Base-by-base conservation (phyloP, 2,329 filamentous ascomycete species). In the Xylariaceae sp. region DNA sequence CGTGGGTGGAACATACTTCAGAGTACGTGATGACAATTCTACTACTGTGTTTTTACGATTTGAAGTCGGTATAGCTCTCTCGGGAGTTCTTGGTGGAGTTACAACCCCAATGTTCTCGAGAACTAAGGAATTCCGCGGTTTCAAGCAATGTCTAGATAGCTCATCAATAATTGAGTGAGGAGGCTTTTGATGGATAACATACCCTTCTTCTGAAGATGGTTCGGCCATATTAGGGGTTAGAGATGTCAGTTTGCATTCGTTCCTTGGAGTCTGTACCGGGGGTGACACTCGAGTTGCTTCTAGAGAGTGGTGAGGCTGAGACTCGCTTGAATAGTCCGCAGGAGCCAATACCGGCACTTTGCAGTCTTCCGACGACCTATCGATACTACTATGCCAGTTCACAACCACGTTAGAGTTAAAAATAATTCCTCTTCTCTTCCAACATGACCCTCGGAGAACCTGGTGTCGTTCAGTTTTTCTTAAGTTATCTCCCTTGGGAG, bases 21-120 rank as follows among this genome's bases (percentile, higher is more conserved):
- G 5, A 37, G 32, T 37, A 40, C 40, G 37, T 32, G 54, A 20
- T 20, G 65, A 59, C 14, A 65, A 50, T 42, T 70, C 67, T 26
- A 71, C 55, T 9, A 70, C 50, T 4, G 67, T 67, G 32, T 61
- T 62, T 42, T 71, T 68, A 21, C 68, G 65, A 50, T 69, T 66
- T 18, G 60, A 56, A 1, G 50, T 51, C 16, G 65, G 61, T 2
- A 45, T 64, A n/a, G 53, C 50, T 4, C 19, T 18, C 26, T 52
- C 52, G 19, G 56, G 32, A 12, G 41, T 46, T 43, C 58, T 63
- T 5, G 20, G 40, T 2, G 63, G 60, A 12, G 60, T 54, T 7
- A 63, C 48, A 48, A 70, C 70, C 50, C 68, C 63, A 7, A 70
- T 61, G 44, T 69, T 69, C 20, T 62, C 51, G 20, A 70, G 67